Base-by-base conservation (phyloP, 129 eudicot species). In the Saussurea involucrata region DNA sequence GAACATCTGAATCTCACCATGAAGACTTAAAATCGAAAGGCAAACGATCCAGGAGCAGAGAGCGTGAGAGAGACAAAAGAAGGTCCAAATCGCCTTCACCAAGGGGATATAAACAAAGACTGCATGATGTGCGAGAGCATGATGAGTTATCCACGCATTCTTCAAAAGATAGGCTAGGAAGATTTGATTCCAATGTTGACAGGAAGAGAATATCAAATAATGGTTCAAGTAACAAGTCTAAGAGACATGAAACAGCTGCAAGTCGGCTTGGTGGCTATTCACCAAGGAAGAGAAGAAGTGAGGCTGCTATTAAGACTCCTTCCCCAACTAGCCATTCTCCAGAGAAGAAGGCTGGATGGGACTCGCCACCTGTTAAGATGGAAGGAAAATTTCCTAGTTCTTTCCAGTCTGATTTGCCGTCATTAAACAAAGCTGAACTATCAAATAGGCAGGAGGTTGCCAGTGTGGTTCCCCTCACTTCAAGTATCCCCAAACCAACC, bases 261-360 rank as follows among this genome's bases (percentile, higher is more conserved):
- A 92, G 92, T 81, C 83, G 92, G 42, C 96, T 92, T 72, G 96
- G 99, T 44, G 97, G 99, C 76, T 95, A 92, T 89, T 95, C 99
- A 37, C 99, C 99, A 69, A 88, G 99, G 81, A 95, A 95, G 85
- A 90, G 99, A 84, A 88, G 91, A 88, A 86, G 85, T 22, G 96
- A 90, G 24, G 85, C 95, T 80, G 95, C 92, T 83, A 79, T 87
- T 55, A 89, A 79, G 69, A 95, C 95, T 57, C 95, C 99, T 73
- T 85, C 95, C 27, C 88, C 97, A 67, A 85, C 85, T 69, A 84
- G 73, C 61, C 93, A 85, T 29, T 94, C 98, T 67, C 98, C 98
- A 5, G 96, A 94, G 78, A 84, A 74, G 79, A 79, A 71, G 33
- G 88, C 86, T 70, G 85, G 87, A 27, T 84, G 97, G 95, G 95